A percentile compares a stretch with the other conserved stretches of the same genome.
These are phyloP conservation scores for Tardiomyces digboiensis DNA, from an alignment of 1,139 yeast species.

Conservation along the genomic window DNA sequence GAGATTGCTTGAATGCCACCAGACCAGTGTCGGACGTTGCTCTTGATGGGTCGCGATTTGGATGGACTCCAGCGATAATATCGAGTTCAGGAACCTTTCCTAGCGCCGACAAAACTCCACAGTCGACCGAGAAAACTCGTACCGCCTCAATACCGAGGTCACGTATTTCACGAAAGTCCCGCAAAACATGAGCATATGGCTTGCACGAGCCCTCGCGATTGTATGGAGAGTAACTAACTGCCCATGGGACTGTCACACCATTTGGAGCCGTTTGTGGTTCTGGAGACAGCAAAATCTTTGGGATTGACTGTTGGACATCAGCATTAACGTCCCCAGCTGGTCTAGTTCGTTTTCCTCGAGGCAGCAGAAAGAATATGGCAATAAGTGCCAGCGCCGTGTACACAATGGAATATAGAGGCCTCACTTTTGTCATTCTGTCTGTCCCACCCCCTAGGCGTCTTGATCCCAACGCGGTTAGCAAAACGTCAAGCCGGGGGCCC, in stretches of 20 bases:
- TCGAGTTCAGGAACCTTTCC: constrained; percentile 14
- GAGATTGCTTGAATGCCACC: constrained; percentile 7
- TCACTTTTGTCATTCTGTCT: not conserved
- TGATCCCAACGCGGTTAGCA: no score
- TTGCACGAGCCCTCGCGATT: constrained; percentile 60
- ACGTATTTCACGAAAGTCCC: constrained; percentile 47
- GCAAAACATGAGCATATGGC: constrained; percentile 43
- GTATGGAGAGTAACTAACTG: constrained; percentile 84
- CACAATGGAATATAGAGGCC: not conserved
- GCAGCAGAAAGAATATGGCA: not conserved
- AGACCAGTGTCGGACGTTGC: constrained; percentile 58
- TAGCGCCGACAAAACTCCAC: constrained; percentile 51
- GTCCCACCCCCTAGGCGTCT: no score
- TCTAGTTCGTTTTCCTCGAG: not conserved
- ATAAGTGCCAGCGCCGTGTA: not conserved
- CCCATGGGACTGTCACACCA: constrained; percentile 34
- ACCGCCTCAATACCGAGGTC: constrained; percentile 41
- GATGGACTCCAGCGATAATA: constrained; percentile 48
- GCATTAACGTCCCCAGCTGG: not conserved
- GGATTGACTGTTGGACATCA: not conserved
- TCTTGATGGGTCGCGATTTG: constrained; percentile 61
- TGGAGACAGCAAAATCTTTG: not conserved
- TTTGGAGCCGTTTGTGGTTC: not conserved
- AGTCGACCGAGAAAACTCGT: constrained; percentile 80
- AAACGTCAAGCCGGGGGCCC: no score